Percentiles rank a stretch among this genome's conserved stretches.
Evolutionary conservation across 352 stramenopile genomes (phyloP).

Genomic region (Globisporangium splendens): DNA sequence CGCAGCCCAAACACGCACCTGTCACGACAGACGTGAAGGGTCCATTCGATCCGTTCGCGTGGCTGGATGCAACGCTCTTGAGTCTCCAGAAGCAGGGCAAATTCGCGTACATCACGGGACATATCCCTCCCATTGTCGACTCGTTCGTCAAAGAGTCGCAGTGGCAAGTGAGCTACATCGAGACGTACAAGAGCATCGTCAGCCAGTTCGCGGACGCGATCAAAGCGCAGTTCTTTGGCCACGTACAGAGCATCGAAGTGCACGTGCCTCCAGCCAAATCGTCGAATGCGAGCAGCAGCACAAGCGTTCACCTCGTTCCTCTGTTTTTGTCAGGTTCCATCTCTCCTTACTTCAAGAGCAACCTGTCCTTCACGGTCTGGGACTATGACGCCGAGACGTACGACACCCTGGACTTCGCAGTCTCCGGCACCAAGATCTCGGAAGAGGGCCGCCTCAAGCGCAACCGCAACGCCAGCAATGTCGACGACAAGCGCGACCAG

Average conservation of each 20-base stretch:
- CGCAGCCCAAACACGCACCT: conserved; percentile 68
- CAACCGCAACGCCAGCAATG: neutral
- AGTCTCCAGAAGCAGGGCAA: conserved; percentile 34
- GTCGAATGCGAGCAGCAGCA: neutral
- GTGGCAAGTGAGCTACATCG: conserved; percentile 87
- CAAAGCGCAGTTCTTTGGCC: conserved; percentile 86
- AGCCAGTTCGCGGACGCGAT: conserved; percentile 35
- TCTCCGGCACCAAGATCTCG: conserved; percentile 72
- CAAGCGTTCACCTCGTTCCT: conserved; percentile 34
- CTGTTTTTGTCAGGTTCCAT: conserved; percentile 80
- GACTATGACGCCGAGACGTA: conserved; percentile 61
- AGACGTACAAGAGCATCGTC: conserved; percentile 76
- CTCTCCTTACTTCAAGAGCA: conserved; percentile 85
- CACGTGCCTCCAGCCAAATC: conserved; percentile 38
- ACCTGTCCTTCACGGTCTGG: conserved; percentile 88
- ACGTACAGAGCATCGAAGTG: conserved; percentile 91
- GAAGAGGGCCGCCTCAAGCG: conserved; percentile 7
- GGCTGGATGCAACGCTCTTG: conserved; percentile 78
- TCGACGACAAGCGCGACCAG: conserved; percentile 1
- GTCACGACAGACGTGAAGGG: conserved; percentile 64
- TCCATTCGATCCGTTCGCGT: conserved; percentile 88
- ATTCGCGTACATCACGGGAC: conserved; percentile 84
- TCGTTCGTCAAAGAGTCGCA: conserved; percentile 75
- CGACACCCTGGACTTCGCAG: conserved; percentile 62
- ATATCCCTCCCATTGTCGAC: conserved; percentile 90